Conservation (phyloP, 257 asterid genomes). For the Solanum medicagineum region DNA sequence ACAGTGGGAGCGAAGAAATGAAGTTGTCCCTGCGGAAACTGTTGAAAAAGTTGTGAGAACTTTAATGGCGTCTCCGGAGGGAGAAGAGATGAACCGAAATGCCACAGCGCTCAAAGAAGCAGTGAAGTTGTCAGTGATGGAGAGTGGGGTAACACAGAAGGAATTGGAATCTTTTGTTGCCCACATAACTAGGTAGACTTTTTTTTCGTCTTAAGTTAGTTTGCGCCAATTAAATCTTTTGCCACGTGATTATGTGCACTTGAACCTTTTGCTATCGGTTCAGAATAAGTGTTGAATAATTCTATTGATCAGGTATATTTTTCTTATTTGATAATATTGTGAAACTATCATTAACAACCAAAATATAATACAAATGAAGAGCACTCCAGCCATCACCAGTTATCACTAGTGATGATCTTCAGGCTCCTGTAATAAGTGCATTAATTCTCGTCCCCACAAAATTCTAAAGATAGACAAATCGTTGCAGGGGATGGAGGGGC, state of each 20-base stretch:
- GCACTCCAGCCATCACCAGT: too few relatives aligned
- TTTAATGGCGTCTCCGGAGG: conserved; percentile 37
- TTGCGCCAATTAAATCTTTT: neutral
- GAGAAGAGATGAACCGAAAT: conserved; percentile 27
- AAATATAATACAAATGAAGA: too few relatives aligned
- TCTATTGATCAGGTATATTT: neutral
- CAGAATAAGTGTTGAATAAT: neutral
- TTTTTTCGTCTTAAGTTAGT: neutral
- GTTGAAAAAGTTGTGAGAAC: conserved; percentile 22
- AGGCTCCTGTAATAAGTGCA: too few relatives aligned
- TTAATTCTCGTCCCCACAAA: too few relatives aligned
- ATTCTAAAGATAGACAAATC: neutral
- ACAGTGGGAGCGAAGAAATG: conserved; percentile 15
- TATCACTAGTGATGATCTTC: too few relatives aligned
- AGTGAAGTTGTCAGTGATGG: conserved; percentile 7
- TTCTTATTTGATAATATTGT: too few relatives aligned
- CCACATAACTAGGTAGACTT: conserved; percentile 19
- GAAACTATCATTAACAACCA: too few relatives aligned
- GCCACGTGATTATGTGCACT: neutral
- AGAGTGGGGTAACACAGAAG: conserved; percentile 14
- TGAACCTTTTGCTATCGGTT: neutral
- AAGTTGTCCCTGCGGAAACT: conserved; percentile 1
- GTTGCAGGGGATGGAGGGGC: neutral
- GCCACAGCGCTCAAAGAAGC: conserved; percentile 19
- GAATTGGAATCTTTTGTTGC: conserved; percentile 26